A percentile compares a stretch with the other conserved stretches of the same genome.
Conservation (phyloP, 139 green algal genomes). For the Coccomyxa sp. region DNA sequence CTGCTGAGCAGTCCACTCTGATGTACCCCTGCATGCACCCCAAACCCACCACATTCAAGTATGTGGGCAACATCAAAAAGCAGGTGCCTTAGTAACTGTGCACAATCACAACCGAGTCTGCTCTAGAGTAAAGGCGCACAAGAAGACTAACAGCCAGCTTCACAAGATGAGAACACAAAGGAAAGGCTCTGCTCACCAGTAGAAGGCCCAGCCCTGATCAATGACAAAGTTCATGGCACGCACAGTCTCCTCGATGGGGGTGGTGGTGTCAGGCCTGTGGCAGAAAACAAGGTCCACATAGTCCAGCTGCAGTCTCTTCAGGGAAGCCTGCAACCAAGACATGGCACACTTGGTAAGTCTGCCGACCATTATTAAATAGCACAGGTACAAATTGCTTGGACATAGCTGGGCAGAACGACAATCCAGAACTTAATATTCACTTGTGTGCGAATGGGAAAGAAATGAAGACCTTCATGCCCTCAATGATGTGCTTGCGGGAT, state of each 20-base stretch:
- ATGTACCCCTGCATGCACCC: slow-evolving; percentile 50
- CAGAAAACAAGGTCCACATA: slow-evolving; percentile 86
- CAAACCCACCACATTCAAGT: neutral
- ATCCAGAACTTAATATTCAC: neutral
- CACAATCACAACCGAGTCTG: neutral
- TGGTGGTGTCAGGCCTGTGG: slow-evolving; percentile 70
- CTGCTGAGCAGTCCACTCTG: slow-evolving; percentile 72
- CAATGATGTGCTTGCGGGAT: slow-evolving; percentile 84
- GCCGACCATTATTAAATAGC: too few relatives aligned
- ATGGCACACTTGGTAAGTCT: too few relatives aligned
- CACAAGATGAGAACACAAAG: neutral
- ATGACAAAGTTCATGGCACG: slow-evolving; percentile 77
- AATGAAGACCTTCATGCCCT: slow-evolving; percentile 59
- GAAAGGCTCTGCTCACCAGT: slow-evolving; percentile 15
- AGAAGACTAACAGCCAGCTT: neutral
- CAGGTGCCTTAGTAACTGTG: neutral
- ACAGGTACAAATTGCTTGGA: neutral
- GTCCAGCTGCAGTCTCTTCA: slow-evolving; percentile 67
- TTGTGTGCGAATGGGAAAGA: neutral
- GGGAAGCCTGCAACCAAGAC: slow-evolving; percentile 39
- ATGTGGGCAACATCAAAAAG: neutral
- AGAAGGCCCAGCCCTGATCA: slow-evolving; percentile 34
- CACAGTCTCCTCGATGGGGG: slow-evolving; percentile 86
- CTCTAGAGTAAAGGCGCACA: neutral
- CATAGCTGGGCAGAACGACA: too few relatives aligned